Conservation (phyloP, 192 early-diverging fungal genomes). For the Entomortierella lignicola region DNA sequence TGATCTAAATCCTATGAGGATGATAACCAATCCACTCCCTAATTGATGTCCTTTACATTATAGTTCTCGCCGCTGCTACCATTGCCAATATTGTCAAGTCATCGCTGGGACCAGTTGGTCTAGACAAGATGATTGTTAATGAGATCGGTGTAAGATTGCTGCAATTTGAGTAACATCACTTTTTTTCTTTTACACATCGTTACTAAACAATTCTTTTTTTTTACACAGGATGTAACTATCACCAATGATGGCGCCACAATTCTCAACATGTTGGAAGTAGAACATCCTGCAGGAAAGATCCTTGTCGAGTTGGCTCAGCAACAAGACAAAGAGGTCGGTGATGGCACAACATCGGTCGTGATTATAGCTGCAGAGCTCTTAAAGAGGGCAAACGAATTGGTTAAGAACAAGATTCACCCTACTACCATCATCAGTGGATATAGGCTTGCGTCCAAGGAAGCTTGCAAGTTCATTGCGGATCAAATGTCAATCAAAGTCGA, state of each 20-base stretch:
- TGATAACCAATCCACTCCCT: too few relatives aligned
- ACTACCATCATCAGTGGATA: conserved; percentile 99
- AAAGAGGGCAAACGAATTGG: conserved; percentile 94
- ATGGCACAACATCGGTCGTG: conserved; percentile 99
- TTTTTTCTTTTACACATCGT: background rate
- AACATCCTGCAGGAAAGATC: conserved; percentile 97
- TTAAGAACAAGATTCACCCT: conserved; percentile 99
- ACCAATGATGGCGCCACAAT: conserved; percentile 99
- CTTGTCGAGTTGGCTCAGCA: conserved; percentile 99
- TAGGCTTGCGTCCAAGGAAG: conserved; percentile 95
- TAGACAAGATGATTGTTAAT: conserved; percentile 99
- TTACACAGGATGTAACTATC: conserved; percentile 90
- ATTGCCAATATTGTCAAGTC: conserved; percentile 99
- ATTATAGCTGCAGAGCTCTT: conserved; percentile 98
- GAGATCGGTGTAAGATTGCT: conserved; percentile 90
- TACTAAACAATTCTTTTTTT: too few relatives aligned
- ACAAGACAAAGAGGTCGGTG: conserved; percentile 99
- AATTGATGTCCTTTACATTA: background rate
- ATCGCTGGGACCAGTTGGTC: conserved; percentile 98
- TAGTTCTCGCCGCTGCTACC: conserved; percentile 94
- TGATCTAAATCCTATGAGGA: too few relatives aligned
- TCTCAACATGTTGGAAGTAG: conserved; percentile 95
- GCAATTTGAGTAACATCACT: background rate
- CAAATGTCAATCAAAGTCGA: conserved; percentile 97
- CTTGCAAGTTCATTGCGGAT: conserved; percentile 97